A percentile compares a stretch with the other conserved stretches of the same genome.
Conservation (phyloP, 2,329 filamentous ascomycete species). For the Neofusicoccum sp. region DNA sequence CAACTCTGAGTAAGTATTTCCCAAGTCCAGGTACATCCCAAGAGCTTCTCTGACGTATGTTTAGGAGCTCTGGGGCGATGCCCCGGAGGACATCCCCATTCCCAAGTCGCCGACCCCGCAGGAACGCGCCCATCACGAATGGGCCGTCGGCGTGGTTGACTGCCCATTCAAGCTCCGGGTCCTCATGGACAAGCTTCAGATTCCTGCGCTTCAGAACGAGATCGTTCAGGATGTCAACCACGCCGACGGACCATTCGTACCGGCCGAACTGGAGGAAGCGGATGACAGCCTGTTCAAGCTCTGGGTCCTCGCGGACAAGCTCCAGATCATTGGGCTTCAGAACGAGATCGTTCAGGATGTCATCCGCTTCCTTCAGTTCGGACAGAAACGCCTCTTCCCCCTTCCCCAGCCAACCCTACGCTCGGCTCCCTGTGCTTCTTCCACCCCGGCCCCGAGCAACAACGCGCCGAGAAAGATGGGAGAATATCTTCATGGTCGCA, state of each 20-base stretch:
- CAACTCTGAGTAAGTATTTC: no score
- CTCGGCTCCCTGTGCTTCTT: not conserved
- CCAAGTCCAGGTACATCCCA: no score
- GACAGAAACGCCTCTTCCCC: not conserved
- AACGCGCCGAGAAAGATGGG: not conserved
- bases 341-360: no score
- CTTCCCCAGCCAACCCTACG: no score
- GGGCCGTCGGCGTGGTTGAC: not conserved
- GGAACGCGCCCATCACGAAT: not conserved
- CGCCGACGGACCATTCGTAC: no score
- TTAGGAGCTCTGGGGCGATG: no score
- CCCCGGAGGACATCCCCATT: no score
- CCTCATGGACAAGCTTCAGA: not conserved
- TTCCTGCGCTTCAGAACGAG: not conserved
- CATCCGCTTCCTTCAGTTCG: not conserved
- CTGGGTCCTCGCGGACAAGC: no score
- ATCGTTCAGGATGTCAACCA: not conserved
- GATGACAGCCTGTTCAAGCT: not conserved
- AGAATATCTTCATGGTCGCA: not conserved
- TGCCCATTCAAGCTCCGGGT: not conserved
- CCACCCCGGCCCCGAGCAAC: conserved; percentile 4
- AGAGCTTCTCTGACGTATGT: no score
- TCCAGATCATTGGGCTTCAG: no score
- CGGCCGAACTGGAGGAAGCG: no score
- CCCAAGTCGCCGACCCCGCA: not conserved